phyloP scores from a whole-genome alignment of 371 early-diverging fungal genomes.

The Circinella minor region DNA sequence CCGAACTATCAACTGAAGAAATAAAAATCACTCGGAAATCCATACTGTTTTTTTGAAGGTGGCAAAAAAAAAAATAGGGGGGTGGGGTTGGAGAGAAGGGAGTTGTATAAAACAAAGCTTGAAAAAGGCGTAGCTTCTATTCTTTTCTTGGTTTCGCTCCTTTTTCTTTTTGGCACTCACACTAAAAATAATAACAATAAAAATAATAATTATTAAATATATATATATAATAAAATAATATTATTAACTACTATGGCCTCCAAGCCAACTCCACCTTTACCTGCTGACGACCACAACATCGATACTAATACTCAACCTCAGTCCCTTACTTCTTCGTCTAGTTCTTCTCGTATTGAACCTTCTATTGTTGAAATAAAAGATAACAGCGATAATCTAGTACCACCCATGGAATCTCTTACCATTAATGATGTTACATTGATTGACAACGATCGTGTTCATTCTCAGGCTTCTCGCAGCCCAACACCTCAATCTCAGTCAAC shows the following conservation, averaged over 20 bases:
- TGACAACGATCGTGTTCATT: background rate
- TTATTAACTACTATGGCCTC: background rate
- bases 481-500: background rate
- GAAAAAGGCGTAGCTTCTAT: too few relatives aligned
- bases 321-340: background rate
- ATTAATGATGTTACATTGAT: background rate
- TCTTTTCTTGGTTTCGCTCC: constrained; percentile 3
- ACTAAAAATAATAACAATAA: too few relatives aligned
- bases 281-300: background rate
- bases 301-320: background rate
- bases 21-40: background rate
- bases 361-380: background rate
- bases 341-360: background rate
- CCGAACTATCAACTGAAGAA: background rate
- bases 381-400: background rate
- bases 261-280: constrained; percentile 3
- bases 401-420: background rate
- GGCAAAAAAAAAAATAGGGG: background rate
- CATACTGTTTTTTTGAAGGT: background rate
- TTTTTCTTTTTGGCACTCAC: constrained; percentile 6
- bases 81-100: background rate
- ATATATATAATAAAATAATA: background rate
- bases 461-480: background rate
- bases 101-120: too few relatives aligned
- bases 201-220: too few relatives aligned